A percentile compares a stretch with the other conserved stretches of the same genome.
Evolutionary conservation across 768 basidiomycete species (phyloP).

Genomic region (Mycena pura): DNA sequence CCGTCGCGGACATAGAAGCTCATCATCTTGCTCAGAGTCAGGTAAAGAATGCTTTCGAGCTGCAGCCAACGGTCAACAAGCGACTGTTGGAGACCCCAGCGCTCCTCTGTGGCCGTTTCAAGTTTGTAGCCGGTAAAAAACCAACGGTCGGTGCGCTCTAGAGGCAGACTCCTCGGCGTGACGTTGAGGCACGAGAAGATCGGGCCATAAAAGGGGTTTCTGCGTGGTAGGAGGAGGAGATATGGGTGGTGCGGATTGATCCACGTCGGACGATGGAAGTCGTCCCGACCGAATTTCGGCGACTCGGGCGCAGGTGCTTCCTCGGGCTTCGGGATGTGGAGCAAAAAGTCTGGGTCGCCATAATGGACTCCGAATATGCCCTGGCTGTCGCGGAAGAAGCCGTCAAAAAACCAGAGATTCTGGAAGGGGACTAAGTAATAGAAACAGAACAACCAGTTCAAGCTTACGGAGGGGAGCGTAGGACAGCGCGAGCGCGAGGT

Average conservation of each 20-base stretch:
- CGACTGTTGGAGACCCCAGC: slow-evolving; percentile 17
- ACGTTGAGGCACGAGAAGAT: slow-evolving; percentile 20
- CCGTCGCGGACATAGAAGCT: slow-evolving; percentile 6
- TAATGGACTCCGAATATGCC: slow-evolving; percentile 24
- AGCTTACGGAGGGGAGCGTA: too few relatives aligned
- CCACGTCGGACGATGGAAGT: slow-evolving; percentile 19
- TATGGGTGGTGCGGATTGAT: slow-evolving; percentile 14
- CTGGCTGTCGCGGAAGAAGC: slow-evolving; percentile 8
- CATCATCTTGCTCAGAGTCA: slow-evolving; percentile 14
- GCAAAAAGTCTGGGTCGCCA: slow-evolving; percentile 15
- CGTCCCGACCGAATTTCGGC: background rate
- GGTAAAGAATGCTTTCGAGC: slow-evolving; percentile 18
- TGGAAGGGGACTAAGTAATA: too few relatives aligned
- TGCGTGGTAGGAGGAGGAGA: slow-evolving; percentile 16
- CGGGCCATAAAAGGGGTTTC: slow-evolving; percentile 15
- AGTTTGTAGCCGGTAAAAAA: background rate
- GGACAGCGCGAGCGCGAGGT: too few relatives aligned
- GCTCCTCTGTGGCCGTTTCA: background rate
- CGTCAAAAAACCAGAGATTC: slow-evolving; percentile 18
- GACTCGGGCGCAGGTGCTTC: slow-evolving; percentile 9
- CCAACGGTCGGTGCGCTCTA: slow-evolving; percentile 9
- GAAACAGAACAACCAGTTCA: too few relatives aligned
- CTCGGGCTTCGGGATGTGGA: slow-evolving; percentile 11
- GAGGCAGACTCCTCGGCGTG: slow-evolving; percentile 3
- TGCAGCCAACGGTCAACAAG: slow-evolving; percentile 15